Evolutionary conservation across 2,329 filamentous ascomycete species (phyloP).

Genomic region (Colletotrichum sp.): DNA sequence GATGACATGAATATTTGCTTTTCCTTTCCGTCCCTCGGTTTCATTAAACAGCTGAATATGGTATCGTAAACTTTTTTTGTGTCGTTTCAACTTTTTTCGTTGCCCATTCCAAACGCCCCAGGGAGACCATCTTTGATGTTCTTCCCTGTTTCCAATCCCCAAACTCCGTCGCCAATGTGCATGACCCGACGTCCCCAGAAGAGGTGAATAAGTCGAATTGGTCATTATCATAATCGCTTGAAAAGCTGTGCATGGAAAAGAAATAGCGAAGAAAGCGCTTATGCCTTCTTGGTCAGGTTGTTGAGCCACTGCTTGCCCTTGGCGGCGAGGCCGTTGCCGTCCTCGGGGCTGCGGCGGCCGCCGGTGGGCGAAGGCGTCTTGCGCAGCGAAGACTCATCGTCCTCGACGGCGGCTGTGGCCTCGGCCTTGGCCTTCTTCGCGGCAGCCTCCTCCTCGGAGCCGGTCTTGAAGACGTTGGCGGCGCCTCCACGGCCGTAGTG

Average conservation of each 20-base stretch:
- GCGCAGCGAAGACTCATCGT: slow-evolving; percentile 26
- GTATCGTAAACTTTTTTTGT: slow-evolving; percentile 19
- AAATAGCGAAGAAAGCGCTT: slow-evolving; percentile 8
- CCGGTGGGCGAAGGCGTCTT: slow-evolving; percentile 17
- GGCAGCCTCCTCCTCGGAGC: slow-evolving; percentile 42
- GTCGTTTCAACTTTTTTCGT: slow-evolving; percentile 14
- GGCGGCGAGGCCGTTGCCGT: slow-evolving; percentile 35
- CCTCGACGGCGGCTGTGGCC: slow-evolving; percentile 36
- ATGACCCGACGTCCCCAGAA: background rate
- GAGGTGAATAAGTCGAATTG: background rate
- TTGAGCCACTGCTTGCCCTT: slow-evolving; percentile 56
- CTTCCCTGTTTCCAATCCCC: background rate
- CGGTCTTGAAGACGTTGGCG: slow-evolving; percentile 69
- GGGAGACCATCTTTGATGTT: background rate
- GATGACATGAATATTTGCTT: background rate
- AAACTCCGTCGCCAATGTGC: background rate
- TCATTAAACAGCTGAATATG: background rate
- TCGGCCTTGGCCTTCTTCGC: slow-evolving; percentile 29
- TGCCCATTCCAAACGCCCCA: background rate
- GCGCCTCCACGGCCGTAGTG: slow-evolving; percentile 79
- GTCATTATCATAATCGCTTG: background rate
- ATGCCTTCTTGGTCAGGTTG: slow-evolving; percentile 55
- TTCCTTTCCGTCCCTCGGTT: background rate
- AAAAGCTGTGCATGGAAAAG: background rate
- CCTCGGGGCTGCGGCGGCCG: slow-evolving; percentile 13